Evolutionary conservation across 2,329 filamentous ascomycete species (phyloP), one percentile per base, ranked within the genome.

Genomic region (Leptographium galeiforme): DNA sequence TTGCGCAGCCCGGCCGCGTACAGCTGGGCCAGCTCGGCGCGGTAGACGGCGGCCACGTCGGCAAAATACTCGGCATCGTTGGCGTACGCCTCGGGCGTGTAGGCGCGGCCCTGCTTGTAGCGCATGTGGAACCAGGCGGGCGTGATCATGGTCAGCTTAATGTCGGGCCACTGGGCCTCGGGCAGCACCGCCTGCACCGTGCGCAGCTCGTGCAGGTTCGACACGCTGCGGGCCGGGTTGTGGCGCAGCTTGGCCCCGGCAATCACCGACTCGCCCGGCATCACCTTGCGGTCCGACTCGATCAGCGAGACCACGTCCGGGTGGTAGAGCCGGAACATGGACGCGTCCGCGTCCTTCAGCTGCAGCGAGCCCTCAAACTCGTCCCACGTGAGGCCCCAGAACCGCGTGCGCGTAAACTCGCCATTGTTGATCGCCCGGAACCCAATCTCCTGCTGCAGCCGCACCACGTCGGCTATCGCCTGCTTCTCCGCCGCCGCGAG

Each of bases 41-140:
- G 71, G 61, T 75, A 77, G 8, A 73, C 74, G 55, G 68, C 70
- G 57, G 73, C 72, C 55, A 77, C 72, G 57, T 76, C 74, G 48
- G 64, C 68, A 57, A 76, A 76, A 60, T 76, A 75, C 57, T 74
- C 72, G 25, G 69, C 68, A 45, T 75, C 72, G 45, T 69, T 70
- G 52, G 62, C 58, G 54, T 77, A 77, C 48, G 72, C 70, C 7
- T 72, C 68, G 58, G 70, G 70, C 18, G 71, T 69, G 60, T 75
- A 77, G 34, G 73, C 73, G 53, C 66, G 66, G 16, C 75, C 75
- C 11, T 70, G 67, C 25, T 72, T 66, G 59, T 77, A 74, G 43
- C 76, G 65, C 30, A 73, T 69, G 55, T 72, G 83, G 62, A 84
- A 84, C 79, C 79, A 84, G 60, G 77, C 75, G 2, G 79, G 79